Percentiles rank a stretch among this genome's conserved stretches.
phyloP scores from a whole-genome alignment of 2,329 filamentous ascomycete genomes.

The Penicillium digitatum region DNA sequence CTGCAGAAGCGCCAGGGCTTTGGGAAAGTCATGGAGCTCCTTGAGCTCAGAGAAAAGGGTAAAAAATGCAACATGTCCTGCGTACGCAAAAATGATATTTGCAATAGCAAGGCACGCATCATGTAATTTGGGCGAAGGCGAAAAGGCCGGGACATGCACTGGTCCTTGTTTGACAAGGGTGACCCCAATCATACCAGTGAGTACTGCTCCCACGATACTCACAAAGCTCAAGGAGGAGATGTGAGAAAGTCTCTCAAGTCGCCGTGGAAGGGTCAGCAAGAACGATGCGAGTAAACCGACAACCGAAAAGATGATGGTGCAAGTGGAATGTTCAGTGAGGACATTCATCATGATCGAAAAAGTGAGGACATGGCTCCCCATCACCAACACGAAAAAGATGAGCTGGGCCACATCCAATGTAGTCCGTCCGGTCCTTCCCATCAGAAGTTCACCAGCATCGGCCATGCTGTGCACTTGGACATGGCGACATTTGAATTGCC shows the following conservation, averaged over 20 bases:
- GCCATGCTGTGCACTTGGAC: slow-evolving; percentile 62
- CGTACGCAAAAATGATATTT: slow-evolving; percentile 67
- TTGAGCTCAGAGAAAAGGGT: slow-evolving; percentile 60
- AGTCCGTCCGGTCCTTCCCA: slow-evolving; percentile 56
- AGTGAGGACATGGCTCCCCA: slow-evolving; percentile 63
- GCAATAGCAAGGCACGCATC: slow-evolving; percentile 56
- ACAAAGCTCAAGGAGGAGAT: slow-evolving; percentile 58
- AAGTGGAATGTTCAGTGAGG: slow-evolving; percentile 56
- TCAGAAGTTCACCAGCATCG: slow-evolving; percentile 60
- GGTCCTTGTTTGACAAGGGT: slow-evolving; percentile 47
- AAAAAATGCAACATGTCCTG: slow-evolving; percentile 64
- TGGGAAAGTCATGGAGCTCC: slow-evolving; percentile 55
- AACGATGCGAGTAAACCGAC: slow-evolving; percentile 55
- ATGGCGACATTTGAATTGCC: slow-evolving; percentile 51
- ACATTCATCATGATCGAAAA: slow-evolving; percentile 64
- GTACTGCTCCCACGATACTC: slow-evolving; percentile 59
- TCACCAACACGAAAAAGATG: slow-evolving; percentile 62
- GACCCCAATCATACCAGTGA: slow-evolving; percentile 59
- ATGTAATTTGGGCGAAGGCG: slow-evolving; percentile 42
- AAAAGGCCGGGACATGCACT: slow-evolving; percentile 27
- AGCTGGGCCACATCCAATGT: slow-evolving; percentile 57
- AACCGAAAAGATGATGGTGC: slow-evolving; percentile 58
- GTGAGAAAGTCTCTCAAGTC: slow-evolving; percentile 56
- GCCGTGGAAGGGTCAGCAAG: slow-evolving; percentile 55
- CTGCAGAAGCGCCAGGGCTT: slow-evolving; percentile 59